Base-by-base conservation (phyloP, 2,329 filamentous ascomycete genomes). In the Colletotrichum simmondsii region DNA sequence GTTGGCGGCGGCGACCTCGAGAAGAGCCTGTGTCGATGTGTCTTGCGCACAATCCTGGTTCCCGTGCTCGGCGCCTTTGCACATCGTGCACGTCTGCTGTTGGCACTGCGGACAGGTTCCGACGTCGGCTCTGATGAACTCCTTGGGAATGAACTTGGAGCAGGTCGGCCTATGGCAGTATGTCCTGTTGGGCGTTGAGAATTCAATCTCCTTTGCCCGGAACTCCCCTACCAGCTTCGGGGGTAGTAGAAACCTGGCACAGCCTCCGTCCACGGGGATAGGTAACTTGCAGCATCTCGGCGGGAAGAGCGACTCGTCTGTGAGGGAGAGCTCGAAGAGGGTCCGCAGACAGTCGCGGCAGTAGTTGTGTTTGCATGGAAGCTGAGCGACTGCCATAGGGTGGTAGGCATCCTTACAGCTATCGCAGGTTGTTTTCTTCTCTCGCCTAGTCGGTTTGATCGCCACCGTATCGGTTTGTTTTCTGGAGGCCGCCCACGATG, bases 291-390 rank as follows among this genome's bases (percentile, higher is more conserved):
- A 91, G 79, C 89, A 92, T 2, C 83, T 82, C 0, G 89, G 88
- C 0, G 89, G 90, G 69, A 90, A 92, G 0, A 88, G 76, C 0
- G 84, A 81, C 68, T 91, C 87, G 72, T 90, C 87, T 0, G 70
- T 79, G 26, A 87, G 81, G 0, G 87, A 81, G 0, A 77, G 66
- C 1, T 72, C n/a, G 76, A 91, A 88, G 0, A 90, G 82, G 0
- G 73, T 68, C 2, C 76, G 75, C 0, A 91, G 75, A 75, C 90
- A 92, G 1, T 73, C 74, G 0, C 77, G 77, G 75, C 90, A 92
- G 77, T 90, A 92, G 3, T 83, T 76, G 73, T 92, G 87, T 0
- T 77, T 11, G 77, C 89, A 82, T 28, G 84, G 79, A 14, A 65
- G 77, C 37, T 46, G 64, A 1, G 64, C 30, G 14, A 72, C 12